Base-by-base conservation (phyloP, 352 stramenopile genomes). In the Phytophthora citricola region DNA sequence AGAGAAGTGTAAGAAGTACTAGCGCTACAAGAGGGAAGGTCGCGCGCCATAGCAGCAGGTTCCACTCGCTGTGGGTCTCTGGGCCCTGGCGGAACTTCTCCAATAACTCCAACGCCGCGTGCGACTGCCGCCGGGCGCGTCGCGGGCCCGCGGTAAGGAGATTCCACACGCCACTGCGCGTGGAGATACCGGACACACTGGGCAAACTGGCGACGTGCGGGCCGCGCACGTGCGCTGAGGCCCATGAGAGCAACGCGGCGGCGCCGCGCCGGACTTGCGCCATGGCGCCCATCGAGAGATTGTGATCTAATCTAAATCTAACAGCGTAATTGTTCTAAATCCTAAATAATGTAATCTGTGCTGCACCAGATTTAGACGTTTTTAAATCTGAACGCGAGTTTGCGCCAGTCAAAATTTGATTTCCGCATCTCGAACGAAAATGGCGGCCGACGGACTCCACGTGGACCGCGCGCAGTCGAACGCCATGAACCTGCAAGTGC, bases 401-500 rank as follows among this genome's bases (percentile, higher is more conserved):
- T 20, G 41, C 54, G 47, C 62, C 62, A 69, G 46, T 69, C 62
- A 32, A 32, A 66, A 40, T 56, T 32, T 12, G 14, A 15, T 44
- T 32, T 54, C 49, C 31, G 47, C 14, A 36, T 31, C 44, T 44
- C 34, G 24, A 17, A 54, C 26, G 32, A 52, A 66, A 60, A 87
- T 87, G 76, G 68, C 74, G 29, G 38, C 69, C 32, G 66, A 83
- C 52, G 62, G 40, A 52, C 66, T 91, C 41, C 79, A 83, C 43
- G 76, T 94, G 54, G 85, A 95, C 71, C 85, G 85, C 63, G 73
- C 84, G 67, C 88, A 95, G 73, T 94, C 78, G 39, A 87, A 95
- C 55, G 88, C 84, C 17, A 90, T 95, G 83, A 95, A 95, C 69
- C 63, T 95, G 59, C 85, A 94, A 66, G 88, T 94, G 58, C 79